Base-by-base conservation (phyloP, 495 filamentous ascomycete species). In the Penicillium ucsense region DNA sequence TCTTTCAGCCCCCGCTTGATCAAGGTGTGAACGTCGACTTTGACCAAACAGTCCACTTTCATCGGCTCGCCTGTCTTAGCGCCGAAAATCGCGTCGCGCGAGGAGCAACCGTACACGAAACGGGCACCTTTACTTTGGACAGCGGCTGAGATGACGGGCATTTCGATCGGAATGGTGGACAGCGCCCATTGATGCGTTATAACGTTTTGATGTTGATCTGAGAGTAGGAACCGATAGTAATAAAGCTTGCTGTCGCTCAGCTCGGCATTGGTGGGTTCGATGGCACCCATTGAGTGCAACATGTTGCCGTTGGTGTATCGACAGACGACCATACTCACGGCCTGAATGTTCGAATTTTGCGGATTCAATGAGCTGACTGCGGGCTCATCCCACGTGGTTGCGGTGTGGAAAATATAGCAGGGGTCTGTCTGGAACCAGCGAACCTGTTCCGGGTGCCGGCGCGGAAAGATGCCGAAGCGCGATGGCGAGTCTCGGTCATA, bases 331-430 rank as follows among this genome's bases (percentile, higher is more conserved):
- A 84, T 70, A 45, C 82, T 77, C 8, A 84, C 75, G 1, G 41
- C 42, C 29, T 44, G 35, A 2, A 47, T 38, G 28, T 65, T 58
- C 3, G 9, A 42, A 6, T 30, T 27, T 5, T 32, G 7, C 5
- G 8, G 3, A 32, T 10, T 7, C 3, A 11, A 38, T 5, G 46
- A 8, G 20, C 20, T 20, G 20, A 20, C 20, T 0, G 54, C 46
- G 27, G 33, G 8, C 11, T 60, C 58, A 38, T 82, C 76, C 82
- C 82, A 86, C 32, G 76, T 77, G 46, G 82, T 85, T 4, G 79
- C 82, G 4, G 80, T 82, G 51, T 85, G 82, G 49, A 84, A 83
- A 45, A 85, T 80, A 50, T 78, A 74, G 59, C 79, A 83, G 6
- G 76, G 64, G 32, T 71, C 70, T 3, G 80, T 84, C 62, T 83